These are phyloP conservation scores for Termitomyces sp. DNA, from an alignment of 768 basidiomycete genomes.

Conservation along the genomic window DNA sequence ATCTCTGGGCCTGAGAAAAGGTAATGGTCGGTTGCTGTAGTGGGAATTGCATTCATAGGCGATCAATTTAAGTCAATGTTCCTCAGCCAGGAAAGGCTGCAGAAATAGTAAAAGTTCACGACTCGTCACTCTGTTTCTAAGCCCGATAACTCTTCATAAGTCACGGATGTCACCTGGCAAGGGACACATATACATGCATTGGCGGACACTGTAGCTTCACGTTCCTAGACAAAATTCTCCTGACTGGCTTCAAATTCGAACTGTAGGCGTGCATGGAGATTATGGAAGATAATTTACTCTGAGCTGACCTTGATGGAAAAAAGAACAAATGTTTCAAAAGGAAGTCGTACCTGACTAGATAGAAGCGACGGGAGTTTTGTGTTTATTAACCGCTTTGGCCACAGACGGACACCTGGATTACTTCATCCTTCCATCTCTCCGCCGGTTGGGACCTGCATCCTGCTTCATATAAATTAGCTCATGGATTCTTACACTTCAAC, in stretches of 20 bases:
- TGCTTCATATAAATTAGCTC: not conserved
- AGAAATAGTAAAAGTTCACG: not conserved
- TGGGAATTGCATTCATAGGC: not conserved
- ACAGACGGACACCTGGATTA: not conserved
- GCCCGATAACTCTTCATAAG: too few species aligned
- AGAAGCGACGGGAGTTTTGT: not conserved
- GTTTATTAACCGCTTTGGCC: not conserved
- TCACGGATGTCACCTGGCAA: too few species aligned
- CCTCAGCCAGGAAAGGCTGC: not conserved
- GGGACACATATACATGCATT: too few species aligned
- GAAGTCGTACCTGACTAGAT: not conserved
- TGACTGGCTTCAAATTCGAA: not conserved
- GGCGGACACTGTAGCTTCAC: not conserved
- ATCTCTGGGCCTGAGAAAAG: not conserved
- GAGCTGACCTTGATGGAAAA: not conserved
- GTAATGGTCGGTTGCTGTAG: not conserved
- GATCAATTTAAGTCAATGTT: not conserved
- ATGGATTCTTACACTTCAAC: not conserved
- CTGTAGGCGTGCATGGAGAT: not conserved
- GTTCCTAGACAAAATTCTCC: not conserved
- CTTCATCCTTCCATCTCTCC: not conserved
- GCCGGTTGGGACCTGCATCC: not conserved
- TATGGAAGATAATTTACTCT: too few species aligned
- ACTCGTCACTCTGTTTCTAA: not conserved
- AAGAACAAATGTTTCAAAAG: not conserved